phyloP scores from a whole-genome alignment of 75 land plant genomes.

The Selaginella tamariscina region DNA sequence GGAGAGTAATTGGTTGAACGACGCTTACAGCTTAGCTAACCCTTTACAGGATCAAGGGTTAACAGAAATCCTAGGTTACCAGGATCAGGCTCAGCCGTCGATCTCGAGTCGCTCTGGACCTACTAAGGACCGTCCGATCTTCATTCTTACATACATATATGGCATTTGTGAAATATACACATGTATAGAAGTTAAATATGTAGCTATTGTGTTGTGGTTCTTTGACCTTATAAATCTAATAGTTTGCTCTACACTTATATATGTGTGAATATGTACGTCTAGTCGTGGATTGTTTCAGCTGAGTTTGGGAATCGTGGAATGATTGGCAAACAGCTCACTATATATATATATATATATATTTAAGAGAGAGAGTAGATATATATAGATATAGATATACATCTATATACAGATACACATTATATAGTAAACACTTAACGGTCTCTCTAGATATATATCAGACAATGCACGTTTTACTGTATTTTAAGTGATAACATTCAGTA shows the following conservation, averaged over 20 bases:
- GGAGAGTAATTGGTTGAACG: background rate
- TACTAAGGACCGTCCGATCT: background rate
- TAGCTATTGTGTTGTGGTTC: background rate
- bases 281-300: no score
- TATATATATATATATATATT: no score
- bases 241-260: background rate
- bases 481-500: no score
- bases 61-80: background rate
- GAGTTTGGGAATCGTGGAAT: no score
- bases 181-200: background rate
- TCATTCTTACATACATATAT: background rate
- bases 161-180: background rate
- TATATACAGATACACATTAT: no score
- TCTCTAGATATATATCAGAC: no score
- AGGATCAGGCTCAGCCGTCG: background rate
- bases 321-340: no score
- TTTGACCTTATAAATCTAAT: background rate
- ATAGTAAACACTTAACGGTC: no score
- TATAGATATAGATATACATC: no score
- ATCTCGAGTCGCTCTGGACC: conserved; percentile 1
- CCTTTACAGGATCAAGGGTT: no score
- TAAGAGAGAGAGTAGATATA: no score
- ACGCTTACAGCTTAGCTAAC: background rate
- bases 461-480: no score
- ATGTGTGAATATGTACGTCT: background rate